phyloP scores from a whole-genome alignment of 2,329 filamentous ascomycete species.

The Pestalotiopsis sp. region DNA sequence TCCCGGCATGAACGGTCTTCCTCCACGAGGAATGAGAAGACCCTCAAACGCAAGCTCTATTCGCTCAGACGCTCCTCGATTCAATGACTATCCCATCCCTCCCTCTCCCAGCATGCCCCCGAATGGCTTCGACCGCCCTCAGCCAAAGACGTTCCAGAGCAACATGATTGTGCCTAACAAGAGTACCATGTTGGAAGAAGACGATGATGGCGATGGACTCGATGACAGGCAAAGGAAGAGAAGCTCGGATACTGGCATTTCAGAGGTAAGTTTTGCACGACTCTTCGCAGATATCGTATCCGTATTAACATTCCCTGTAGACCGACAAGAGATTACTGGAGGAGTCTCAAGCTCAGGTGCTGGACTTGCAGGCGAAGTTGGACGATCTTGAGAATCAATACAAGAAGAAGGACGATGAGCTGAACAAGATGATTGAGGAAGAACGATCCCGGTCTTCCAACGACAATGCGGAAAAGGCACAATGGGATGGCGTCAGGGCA shows the following conservation, averaged over 20 bases:
- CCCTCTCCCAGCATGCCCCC: conserved; percentile 61
- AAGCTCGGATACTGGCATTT: conserved; percentile 27
- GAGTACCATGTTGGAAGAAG: conserved; percentile 95
- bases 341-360: conserved; percentile 80
- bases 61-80: conserved; percentile 41
- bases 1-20: conserved; percentile 56
- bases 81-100: conserved; percentile 55
- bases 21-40: conserved; percentile 54
- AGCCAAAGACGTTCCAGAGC: conserved; percentile 88
- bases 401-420: conserved; percentile 72
- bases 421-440: conserved; percentile 61
- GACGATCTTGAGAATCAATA: conserved; percentile 70
- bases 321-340: conserved; percentile 73
- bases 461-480: conserved; percentile 66
- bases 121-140: conserved; percentile 73
- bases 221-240: conserved; percentile 45
- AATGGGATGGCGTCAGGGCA: conserved; percentile 68
- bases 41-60: conserved; percentile 68
- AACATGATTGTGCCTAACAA: conserved; percentile 98
- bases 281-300: neutral
- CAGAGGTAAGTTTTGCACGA: conserved; percentile 37
- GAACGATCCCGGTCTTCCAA: conserved; percentile 58
- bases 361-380: conserved; percentile 74
- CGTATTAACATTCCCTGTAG: conserved; percentile 31
- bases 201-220: conserved; percentile 71